Evolutionary conservation across 1,284 basidiomycete genomes (phyloP), one percentile per base, ranked within the genome.

Genomic region (Papiliotrema flavescens): DNA sequence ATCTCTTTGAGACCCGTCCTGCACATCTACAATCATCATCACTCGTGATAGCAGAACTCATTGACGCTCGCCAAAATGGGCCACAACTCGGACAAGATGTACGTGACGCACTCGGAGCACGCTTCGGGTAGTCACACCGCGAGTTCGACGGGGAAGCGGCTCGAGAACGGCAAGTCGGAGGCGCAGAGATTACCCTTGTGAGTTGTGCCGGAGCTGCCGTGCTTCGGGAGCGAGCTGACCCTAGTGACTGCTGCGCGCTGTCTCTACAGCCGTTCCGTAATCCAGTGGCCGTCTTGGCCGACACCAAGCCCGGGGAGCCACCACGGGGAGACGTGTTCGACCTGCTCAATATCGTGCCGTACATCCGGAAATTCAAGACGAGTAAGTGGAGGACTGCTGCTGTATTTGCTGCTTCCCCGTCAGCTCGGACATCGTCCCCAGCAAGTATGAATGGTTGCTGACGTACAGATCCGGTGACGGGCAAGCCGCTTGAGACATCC

Each of bases 201-300:
- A 67, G 75, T 71, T 2, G 14, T 7, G 15, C 26, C 6, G 26
- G n/a, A 26, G n/a, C 36, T 13, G 2, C 14, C 15, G 23, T 48
- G 9, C 32, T 22, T 15, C 28, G 9, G 28, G n/a, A 35, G n/a
- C 17, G 40, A 17, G 14, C 49, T 37, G 24, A 48, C 13, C 4
- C 24, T 43, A 74, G 75, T 65, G 91, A 97, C 76, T 95, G 87
- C 67, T 98, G 94, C 65, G 86, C 92, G 0, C 82, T 97, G 34
- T 92, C 91, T 7, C 88, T 95, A 61, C 91, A 95, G 71, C 90
- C 88, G 1, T 97, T 96, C 73, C 81, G 80, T 22, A 86, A 90
- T 65, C 94, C 94, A 0, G 93, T 96, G 7, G 92, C 90, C 65
- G 88, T 90, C 1, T 81, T 75, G 28, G 65, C 69, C 13, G 68